Percentiles rank a stretch among this genome's conserved stretches.
Conservation (phyloP, 805 yeast species). For the Debaryomyces prosopidis region DNA sequence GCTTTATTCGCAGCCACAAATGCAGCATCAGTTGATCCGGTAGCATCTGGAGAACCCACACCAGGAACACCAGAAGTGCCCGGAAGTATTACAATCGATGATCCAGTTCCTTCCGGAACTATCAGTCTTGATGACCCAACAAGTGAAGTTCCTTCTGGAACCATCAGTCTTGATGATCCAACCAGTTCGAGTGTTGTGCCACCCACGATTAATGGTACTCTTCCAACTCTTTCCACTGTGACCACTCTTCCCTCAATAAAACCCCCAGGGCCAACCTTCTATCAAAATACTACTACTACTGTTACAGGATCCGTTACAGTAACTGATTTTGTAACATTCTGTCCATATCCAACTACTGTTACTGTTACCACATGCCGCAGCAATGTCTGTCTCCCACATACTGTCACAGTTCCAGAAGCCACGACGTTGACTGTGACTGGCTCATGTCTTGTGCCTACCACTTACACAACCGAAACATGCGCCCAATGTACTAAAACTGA, state of each 20-base stretch:
- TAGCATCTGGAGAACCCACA: too few species aligned
- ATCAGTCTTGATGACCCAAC: neutral
- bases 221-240: too few species aligned
- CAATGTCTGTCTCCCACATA: constrained; percentile 24
- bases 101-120: neutral
- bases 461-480: constrained; percentile 12
- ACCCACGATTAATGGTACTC: too few species aligned
- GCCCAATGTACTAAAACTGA: neutral
- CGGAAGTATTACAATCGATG: too few species aligned
- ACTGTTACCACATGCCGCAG: constrained; percentile 47
- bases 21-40: too few species aligned
- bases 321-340: constrained; percentile 56
- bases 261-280: neutral
- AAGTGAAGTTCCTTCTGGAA: too few species aligned
- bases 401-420: constrained; percentile 68
- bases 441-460: constrained; percentile 66
- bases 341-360: constrained; percentile 68
- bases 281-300: constrained; percentile 31
- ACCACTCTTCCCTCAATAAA: neutral
- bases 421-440: constrained; percentile 80
- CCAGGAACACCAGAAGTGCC: too few species aligned
- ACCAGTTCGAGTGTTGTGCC: too few species aligned
- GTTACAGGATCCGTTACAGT: constrained; percentile 40
- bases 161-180: too few species aligned
- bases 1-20: too few species aligned